Evolutionary conservation across 225 moss, liverwort and hornwort genomes (phyloP).

Genomic region (Lunularia cruciata): DNA sequence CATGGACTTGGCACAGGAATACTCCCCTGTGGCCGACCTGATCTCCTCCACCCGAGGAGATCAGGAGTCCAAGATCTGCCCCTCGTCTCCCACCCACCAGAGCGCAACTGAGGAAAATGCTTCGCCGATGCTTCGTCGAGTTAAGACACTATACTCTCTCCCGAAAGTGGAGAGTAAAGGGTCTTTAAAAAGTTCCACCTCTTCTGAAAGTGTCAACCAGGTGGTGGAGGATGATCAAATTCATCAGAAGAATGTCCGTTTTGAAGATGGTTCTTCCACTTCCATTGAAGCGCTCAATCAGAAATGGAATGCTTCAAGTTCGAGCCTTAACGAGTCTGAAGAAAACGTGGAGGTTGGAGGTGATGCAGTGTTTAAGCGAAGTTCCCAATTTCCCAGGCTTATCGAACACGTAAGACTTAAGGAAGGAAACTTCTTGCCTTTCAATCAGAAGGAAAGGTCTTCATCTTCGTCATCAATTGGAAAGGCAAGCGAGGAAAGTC

Average conservation of each 20-base stretch:
- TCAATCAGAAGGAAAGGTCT: constrained; percentile 22
- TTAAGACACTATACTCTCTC: no score
- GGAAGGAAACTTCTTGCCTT: background rate
- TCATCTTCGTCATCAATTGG: constrained; percentile 79
- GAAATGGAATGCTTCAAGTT: constrained; percentile 16
- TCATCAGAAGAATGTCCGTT: background rate
- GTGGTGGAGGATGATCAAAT: constrained; percentile 5
- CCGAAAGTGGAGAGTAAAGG: background rate
- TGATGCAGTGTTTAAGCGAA: background rate
- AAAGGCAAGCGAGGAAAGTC: constrained; percentile 69
- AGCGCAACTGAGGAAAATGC: no score
- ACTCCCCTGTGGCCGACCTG: no score
- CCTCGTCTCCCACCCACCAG: no score
- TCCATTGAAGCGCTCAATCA: constrained; percentile 12
- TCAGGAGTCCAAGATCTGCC: no score
- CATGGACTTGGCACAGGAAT: no score
- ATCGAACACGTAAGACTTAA: constrained; percentile 9
- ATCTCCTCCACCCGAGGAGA: no score
- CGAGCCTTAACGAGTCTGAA: constrained; percentile 8
- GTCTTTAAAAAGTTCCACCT: background rate
- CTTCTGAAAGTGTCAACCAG: background rate
- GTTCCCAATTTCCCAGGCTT: constrained; percentile 8
- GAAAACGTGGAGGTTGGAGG: background rate
- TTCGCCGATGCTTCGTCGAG: no score
- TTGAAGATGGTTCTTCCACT: constrained; percentile 1